These are phyloP conservation scores for Cercis canadensis DNA, from an alignment of 306 rosid genomes.

Conservation along the genomic window DNA sequence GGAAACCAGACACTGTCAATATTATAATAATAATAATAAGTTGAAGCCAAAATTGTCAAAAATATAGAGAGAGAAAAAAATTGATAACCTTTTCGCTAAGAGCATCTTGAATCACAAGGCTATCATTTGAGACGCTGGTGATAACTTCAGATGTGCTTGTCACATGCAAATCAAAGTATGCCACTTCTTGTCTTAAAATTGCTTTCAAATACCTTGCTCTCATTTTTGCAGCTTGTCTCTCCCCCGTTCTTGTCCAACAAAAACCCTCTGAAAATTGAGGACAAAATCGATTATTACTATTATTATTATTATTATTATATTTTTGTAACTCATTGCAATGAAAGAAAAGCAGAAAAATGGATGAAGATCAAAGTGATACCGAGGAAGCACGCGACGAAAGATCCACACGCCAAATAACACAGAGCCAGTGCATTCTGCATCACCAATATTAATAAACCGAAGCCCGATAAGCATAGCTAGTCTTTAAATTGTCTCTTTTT, in stretches of 20 bases:
- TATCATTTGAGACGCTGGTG: constrained; percentile 83
- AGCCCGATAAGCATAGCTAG: too few relatives aligned
- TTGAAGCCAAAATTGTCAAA: background rate
- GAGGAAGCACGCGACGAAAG: constrained; percentile 73
- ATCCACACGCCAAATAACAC: constrained; percentile 68
- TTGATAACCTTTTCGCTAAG: constrained; percentile 80
- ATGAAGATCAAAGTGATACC: constrained; percentile 44
- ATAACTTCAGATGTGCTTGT: constrained; percentile 92
- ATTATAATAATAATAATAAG: background rate
- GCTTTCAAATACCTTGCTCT: constrained; percentile 85
- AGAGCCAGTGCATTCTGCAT: constrained; percentile 81
- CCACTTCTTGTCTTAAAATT: constrained; percentile 87
- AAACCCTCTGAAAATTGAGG: constrained; percentile 66
- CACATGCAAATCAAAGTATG: constrained; percentile 87
- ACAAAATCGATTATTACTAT: background rate
- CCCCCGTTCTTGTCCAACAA: constrained; percentile 98
- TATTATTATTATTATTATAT: background rate
- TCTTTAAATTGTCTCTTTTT: too few relatives aligned
- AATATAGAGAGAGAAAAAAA: background rate
- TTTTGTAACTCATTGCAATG: too few relatives aligned
- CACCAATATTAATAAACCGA: constrained; percentile 15
- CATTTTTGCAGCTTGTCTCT: constrained; percentile 90
- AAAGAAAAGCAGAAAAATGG: background rate
- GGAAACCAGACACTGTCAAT: background rate
- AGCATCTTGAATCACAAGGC: constrained; percentile 80